Evolutionary conservation across 73 alveolate species (phyloP).

Genomic region (Tetrahymena borealis): DNA sequence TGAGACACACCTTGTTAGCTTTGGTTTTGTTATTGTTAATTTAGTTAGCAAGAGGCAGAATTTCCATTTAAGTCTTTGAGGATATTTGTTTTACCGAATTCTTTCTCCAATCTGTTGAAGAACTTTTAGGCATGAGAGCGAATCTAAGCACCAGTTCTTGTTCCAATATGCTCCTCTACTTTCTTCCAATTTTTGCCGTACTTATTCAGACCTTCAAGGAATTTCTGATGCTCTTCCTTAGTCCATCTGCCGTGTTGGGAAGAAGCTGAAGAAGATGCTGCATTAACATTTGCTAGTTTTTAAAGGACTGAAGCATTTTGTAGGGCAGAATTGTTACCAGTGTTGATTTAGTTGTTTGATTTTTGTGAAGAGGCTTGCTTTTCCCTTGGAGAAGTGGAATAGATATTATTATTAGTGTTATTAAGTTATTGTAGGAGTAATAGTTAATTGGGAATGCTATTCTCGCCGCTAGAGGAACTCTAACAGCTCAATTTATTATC

Average conservation of each 20-base stretch:
- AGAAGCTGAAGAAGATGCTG: neutral
- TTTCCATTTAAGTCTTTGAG: neutral
- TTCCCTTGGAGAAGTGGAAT: neutral
- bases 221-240: slow-evolving; percentile 62
- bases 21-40: neutral
- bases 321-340: neutral
- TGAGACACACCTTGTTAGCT: neutral
- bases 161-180: slow-evolving; percentile 65
- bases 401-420: neutral
- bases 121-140: slow-evolving; percentile 76
- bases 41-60: neutral
- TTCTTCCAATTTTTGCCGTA: slow-evolving; percentile 71
- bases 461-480: neutral
- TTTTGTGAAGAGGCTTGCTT: neutral
- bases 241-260: slow-evolving; percentile 64
- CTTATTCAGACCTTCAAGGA: slow-evolving; percentile 69
- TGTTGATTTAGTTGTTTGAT: neutral
- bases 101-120: slow-evolving; percentile 60
- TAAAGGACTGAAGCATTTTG: neutral
- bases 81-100: neutral
- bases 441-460: neutral
- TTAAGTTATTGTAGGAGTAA: slow-evolving; percentile 1
- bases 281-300: neutral
- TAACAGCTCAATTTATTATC: neutral
- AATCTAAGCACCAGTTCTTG: slow-evolving; percentile 67